Conservation (phyloP, 2,329 filamentous ascomycete species). For the Zarea fungicola region DNA sequence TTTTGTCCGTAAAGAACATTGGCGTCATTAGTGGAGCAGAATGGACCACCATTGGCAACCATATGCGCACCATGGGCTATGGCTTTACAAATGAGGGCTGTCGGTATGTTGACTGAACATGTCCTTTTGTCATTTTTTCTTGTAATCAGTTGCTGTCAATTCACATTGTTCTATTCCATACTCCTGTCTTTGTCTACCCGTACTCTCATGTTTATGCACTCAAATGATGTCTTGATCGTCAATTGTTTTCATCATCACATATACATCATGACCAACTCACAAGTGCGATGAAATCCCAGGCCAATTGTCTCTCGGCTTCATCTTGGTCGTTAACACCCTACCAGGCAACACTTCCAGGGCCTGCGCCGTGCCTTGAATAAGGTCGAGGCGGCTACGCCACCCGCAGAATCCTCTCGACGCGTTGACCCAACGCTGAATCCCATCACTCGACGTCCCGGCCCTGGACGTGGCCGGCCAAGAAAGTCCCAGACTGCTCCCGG, state of each 20-base stretch:
- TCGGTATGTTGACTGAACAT: slow-evolving; percentile 36
- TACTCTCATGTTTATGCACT: not conserved
- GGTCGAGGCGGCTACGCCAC: slow-evolving; percentile 34
- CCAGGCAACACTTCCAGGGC: slow-evolving; percentile 57
- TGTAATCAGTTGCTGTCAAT: not conserved
- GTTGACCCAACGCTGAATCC: slow-evolving; percentile 51
- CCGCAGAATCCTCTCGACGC: slow-evolving; percentile 31
- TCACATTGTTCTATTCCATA: not conserved
- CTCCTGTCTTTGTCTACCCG: not conserved
- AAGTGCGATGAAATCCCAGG: slow-evolving; percentile 5
- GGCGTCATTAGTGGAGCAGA: slow-evolving; percentile 57
- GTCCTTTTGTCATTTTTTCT: not conserved
- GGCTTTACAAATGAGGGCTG: slow-evolving; percentile 62
- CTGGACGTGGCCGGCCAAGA: slow-evolving; percentile 49
- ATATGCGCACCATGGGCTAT: slow-evolving; percentile 55
- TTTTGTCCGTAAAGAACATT: slow-evolving; percentile 57
- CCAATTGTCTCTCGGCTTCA: not conserved
- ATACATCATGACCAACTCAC: no score
- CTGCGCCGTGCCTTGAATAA: slow-evolving; percentile 52
- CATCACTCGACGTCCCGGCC: slow-evolving; percentile 55
- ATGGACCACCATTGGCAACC: slow-evolving; percentile 58
- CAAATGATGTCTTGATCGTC: not conserved
- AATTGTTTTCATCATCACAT: no score
- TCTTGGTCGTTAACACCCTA: not conserved
- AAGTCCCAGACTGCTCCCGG: slow-evolving; percentile 26